Conservation (phyloP, 768 basidiomycete species). For the Boletellus sp. region DNA sequence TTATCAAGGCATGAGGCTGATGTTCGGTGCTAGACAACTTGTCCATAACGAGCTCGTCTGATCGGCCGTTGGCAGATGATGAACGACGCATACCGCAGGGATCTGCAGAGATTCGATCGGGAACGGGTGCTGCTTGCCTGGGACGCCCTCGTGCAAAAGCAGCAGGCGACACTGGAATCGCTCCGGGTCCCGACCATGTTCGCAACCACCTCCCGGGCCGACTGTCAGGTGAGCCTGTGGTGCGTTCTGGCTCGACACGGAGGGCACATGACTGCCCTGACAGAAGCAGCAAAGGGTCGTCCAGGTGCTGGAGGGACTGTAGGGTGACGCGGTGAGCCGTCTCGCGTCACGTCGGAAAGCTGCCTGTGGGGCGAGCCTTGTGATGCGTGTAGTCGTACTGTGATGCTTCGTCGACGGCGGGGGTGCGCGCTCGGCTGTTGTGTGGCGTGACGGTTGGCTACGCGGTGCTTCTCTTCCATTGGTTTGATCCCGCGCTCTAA, state of each 20-base stretch:
- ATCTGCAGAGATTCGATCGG: conserved; percentile 64
- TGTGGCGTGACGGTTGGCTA: conserved; percentile 16
- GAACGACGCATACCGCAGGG: conserved; percentile 58
- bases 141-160: conserved; percentile 69
- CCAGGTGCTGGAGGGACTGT: conserved; percentile 59
- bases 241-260: neutral
- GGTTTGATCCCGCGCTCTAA: conserved; percentile 13
- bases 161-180: conserved; percentile 60
- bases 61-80: conserved; percentile 51
- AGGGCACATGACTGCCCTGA: conserved; percentile 1
- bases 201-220: conserved; percentile 42
- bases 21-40: conserved; percentile 22
- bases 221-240: conserved; percentile 51
- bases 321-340: conserved; percentile 9
- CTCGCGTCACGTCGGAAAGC: neutral
- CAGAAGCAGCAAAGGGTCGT: conserved; percentile 72
- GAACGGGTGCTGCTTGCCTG: conserved; percentile 70
- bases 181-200: conserved; percentile 73
- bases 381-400: neutral
- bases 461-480: conserved; percentile 19
- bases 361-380: no score
- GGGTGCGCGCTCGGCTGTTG: neutral
- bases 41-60: conserved; percentile 4
- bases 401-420: neutral
- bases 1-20: conserved; percentile 63